Evolutionary conservation across 139 green algal genomes (phyloP).

Genomic region (Marvania coccoides): DNA sequence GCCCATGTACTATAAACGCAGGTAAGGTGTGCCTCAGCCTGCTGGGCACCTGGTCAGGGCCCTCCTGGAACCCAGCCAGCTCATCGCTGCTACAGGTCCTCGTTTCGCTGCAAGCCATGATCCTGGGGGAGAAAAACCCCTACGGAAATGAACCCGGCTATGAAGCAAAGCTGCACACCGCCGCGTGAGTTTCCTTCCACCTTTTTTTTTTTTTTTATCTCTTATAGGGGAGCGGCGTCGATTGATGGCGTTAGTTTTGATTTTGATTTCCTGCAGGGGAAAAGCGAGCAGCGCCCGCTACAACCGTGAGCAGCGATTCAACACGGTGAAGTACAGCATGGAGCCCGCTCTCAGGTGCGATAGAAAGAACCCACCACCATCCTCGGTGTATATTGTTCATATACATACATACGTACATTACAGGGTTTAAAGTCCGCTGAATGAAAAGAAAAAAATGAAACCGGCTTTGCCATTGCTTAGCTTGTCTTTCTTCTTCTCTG

Average conservation of each 20-base stretch:
- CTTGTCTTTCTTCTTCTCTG: not conserved
- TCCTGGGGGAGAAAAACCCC: slow-evolving; percentile 41
- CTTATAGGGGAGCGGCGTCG: not conserved
- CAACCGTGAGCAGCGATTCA: not conserved
- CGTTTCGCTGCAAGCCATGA: slow-evolving; percentile 62
- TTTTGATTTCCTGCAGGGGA: not conserved
- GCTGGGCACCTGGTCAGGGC: slow-evolving; percentile 60
- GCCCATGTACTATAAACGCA: no score
- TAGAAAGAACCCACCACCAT: no score
- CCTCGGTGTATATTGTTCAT: not conserved
- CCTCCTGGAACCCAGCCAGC: slow-evolving; percentile 52
- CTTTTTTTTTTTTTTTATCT: not conserved
- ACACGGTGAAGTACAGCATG: slow-evolving; percentile 6
- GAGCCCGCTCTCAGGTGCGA: no score
- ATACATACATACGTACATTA: no score
- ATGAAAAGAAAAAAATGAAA: not conserved
- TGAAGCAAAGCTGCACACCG: slow-evolving; percentile 38
- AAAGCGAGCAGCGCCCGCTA: not conserved
- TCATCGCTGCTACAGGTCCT: slow-evolving; percentile 68
- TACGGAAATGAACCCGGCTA: slow-evolving; percentile 62
- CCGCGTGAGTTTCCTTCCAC: slow-evolving; percentile 9
- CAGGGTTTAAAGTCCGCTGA: no score
- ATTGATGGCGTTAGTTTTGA: not conserved
- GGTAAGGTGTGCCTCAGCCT: slow-evolving; percentile 60
- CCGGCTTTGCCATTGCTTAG: no score